phyloP scores from a whole-genome alignment of 345 rosid species.

The Citrus sp. region DNA sequence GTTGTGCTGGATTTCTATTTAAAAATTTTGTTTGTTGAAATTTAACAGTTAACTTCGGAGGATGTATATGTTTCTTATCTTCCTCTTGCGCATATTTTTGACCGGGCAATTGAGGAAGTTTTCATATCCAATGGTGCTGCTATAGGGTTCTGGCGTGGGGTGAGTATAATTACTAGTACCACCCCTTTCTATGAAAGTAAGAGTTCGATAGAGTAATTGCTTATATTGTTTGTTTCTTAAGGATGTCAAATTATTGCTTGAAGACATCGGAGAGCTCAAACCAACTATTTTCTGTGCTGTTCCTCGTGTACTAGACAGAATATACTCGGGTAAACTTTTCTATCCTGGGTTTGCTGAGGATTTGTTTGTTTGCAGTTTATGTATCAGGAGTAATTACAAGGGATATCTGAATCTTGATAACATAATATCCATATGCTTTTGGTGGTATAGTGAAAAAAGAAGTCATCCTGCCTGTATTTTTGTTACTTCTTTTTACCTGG shows the following conservation, averaged over 20 bases:
- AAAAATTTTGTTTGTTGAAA: conserved; percentile 10
- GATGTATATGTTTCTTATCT: conserved; percentile 92
- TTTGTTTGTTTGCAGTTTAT: not conserved
- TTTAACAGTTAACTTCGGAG: conserved; percentile 54
- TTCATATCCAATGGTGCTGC: conserved; percentile 75
- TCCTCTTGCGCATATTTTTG: conserved; percentile 97
- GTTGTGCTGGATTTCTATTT: not conserved
- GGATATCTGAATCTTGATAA: conserved; percentile 2
- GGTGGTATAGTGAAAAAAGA: not conserved
- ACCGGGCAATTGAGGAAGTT: conserved; percentile 82
- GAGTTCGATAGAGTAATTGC: conserved; percentile 4
- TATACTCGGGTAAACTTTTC: conserved; percentile 58
- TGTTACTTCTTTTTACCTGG: not conserved
- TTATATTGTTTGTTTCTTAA: conserved; percentile 26
- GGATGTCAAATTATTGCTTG: conserved; percentile 88
- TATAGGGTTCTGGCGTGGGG: conserved; percentile 98
- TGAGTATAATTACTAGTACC: conserved; percentile 31
- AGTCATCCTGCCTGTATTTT: not conserved
- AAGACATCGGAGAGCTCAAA: conserved; percentile 85
- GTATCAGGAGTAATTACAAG: not conserved
- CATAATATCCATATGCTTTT: not conserved
- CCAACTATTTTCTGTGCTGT: conserved; percentile 95
- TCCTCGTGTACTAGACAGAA: conserved; percentile 91
- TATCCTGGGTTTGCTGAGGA: not conserved
- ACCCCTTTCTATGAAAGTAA: not conserved